These are phyloP conservation scores for Tieghemostelium lacteum DNA, from an alignment of 78 protist genomes.

Conservation along the genomic window DNA sequence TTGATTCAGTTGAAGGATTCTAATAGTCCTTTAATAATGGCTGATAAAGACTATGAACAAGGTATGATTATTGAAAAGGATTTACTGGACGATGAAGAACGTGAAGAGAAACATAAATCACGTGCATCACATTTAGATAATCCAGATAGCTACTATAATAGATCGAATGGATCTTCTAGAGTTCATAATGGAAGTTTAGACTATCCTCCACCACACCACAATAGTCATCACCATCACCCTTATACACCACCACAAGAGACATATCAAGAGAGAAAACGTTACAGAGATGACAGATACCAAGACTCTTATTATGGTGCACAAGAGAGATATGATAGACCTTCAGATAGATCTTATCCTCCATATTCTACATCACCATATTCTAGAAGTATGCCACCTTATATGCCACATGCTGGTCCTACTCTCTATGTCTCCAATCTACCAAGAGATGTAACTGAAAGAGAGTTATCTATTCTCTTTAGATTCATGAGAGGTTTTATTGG, in stretches of 20 bases:
- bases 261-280: not conserved
- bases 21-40: not conserved
- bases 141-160: not conserved
- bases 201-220: not conserved
- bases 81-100: not conserved
- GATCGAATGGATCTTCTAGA: not conserved
- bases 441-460: constrained; percentile 79
- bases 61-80: not conserved
- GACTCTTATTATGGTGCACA: not conserved
- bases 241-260: not conserved
- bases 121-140: not conserved
- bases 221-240: constrained; percentile 8
- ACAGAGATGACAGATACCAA: constrained; percentile 12
- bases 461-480: constrained; percentile 73
- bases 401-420: constrained; percentile 37
- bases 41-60: not conserved
- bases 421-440: constrained; percentile 71
- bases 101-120: not conserved
- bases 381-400: not conserved
- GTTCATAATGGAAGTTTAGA: not conserved
- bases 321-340: too few relatives aligned
- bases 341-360: not conserved
- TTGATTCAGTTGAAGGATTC: too few relatives aligned
- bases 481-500: constrained; percentile 58
- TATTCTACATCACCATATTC: not conserved